phyloP scores from a whole-genome alignment of 2,329 filamentous ascomycete genomes.

The Colletotrichum shisoi region DNA sequence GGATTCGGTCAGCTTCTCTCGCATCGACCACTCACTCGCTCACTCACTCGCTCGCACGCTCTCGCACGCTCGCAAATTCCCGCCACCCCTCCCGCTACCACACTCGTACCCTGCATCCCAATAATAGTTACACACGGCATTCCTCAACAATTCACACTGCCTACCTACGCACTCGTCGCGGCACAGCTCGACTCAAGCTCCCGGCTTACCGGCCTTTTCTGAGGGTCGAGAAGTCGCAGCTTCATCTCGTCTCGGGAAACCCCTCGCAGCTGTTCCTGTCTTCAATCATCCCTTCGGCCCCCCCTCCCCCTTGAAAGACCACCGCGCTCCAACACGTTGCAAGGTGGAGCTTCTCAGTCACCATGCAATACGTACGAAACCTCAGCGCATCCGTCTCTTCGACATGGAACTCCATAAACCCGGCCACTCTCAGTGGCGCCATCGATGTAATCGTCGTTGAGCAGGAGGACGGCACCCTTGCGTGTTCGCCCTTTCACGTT shows the following conservation, averaged over 20 bases:
- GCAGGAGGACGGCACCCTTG: slow-evolving; percentile 86
- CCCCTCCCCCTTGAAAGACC: slow-evolving; percentile 7
- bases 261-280: not conserved
- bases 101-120: slow-evolving; percentile 24
- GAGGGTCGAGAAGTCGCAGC: slow-evolving; percentile 7
- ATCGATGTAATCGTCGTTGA: slow-evolving; percentile 99
- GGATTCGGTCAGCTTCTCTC: slow-evolving; percentile 14
- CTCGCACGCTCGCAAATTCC: slow-evolving; percentile 1
- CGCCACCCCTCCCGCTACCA: slow-evolving; percentile 17
- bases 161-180: slow-evolving; percentile 5
- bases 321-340: slow-evolving; percentile 14
- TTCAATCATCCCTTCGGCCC: not conserved
- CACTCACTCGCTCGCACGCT: not conserved
- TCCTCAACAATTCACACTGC: slow-evolving; percentile 30
- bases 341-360: slow-evolving; percentile 39
- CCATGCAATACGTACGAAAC: slow-evolving; percentile 97
- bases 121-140: slow-evolving; percentile 21
- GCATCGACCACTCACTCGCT: slow-evolving; percentile 2
- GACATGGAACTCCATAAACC: slow-evolving; percentile 99
- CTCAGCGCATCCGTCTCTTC: slow-evolving; percentile 95
- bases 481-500: slow-evolving; percentile 97
- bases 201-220: not conserved
- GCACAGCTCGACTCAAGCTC: slow-evolving; percentile 5
- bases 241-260: slow-evolving; percentile 13
- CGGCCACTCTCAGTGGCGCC: slow-evolving; percentile 92